These are phyloP conservation scores for Geum urbanum DNA, from an alignment of 306 rosid genomes.

Conservation along the genomic window DNA sequence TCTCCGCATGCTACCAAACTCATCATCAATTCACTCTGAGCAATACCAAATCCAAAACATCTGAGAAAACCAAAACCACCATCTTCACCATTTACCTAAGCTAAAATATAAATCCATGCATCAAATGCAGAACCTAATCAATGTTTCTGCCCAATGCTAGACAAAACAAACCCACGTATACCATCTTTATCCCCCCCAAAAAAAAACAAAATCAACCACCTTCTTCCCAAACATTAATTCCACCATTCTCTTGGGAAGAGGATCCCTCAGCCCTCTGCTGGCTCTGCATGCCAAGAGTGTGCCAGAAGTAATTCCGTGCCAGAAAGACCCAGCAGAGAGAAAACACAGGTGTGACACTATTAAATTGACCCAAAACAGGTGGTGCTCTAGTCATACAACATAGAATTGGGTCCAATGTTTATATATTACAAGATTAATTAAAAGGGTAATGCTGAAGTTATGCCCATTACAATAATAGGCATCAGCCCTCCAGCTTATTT, in stretches of 20 bases:
- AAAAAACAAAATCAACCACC: slow-evolving; percentile 7
- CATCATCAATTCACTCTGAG: too few species aligned
- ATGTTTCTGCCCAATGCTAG: background rate
- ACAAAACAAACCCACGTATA: background rate
- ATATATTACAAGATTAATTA: background rate
- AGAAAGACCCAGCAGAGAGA: background rate
- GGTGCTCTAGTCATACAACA: background rate
- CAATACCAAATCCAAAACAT: background rate
- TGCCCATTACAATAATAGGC: slow-evolving; percentile 2
- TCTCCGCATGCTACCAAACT: too few species aligned
- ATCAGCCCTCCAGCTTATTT: too few species aligned
- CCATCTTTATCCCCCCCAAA: background rate
- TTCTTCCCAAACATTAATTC: background rate
- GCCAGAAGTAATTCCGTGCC: slow-evolving; percentile 8
- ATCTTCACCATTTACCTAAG: background rate
- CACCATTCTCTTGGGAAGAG: slow-evolving; percentile 4
- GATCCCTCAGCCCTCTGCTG: too few species aligned
- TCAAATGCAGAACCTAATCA: too few species aligned
- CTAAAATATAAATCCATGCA: background rate
- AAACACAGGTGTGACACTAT: background rate
- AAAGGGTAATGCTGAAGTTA: slow-evolving; percentile 6
- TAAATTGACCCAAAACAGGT: background rate
- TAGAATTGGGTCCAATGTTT: background rate
- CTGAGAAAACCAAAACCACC: background rate
- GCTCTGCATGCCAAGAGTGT: slow-evolving; percentile 16